Percentiles rank a stretch among this genome's conserved stretches.
These are phyloP conservation scores for Mallotus japonicus DNA, from an alignment of 441 rosid species.

Conservation along the genomic window DNA sequence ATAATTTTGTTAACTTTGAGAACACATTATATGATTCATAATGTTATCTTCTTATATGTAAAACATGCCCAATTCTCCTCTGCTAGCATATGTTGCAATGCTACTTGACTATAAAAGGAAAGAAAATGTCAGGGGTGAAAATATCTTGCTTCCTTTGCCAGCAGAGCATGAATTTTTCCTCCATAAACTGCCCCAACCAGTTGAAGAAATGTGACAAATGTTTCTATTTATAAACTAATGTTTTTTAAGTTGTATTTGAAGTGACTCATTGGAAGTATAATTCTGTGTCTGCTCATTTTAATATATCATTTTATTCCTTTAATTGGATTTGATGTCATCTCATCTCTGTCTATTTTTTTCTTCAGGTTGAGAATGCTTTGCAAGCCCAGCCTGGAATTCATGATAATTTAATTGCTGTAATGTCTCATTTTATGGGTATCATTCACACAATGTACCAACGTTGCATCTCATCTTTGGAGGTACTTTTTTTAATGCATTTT, in stretches of 20 bases:
- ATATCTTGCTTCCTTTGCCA: background rate
- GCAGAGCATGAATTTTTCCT: background rate
- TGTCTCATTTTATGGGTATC: slow-evolving; percentile 70
- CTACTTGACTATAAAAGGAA: background rate
- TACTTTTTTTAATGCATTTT: slow-evolving; percentile 24
- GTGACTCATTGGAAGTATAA: background rate
- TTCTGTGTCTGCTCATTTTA: background rate
- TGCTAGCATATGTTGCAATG: no score
- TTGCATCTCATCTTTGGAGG: slow-evolving; percentile 87
- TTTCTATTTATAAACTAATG: background rate
- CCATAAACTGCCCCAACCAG: background rate
- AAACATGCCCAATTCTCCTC: background rate
- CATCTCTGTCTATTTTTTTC: slow-evolving; percentile 18
- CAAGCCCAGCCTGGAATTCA: slow-evolving; percentile 58
- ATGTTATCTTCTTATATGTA: no score
- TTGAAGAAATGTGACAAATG: background rate
- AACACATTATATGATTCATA: no score
- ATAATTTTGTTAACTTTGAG: background rate
- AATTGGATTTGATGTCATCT: background rate
- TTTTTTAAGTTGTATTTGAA: background rate
- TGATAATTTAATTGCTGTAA: slow-evolving; percentile 48
- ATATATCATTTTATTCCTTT: background rate
- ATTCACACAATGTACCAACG: slow-evolving; percentile 85
- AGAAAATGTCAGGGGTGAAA: background rate
- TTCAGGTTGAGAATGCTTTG: slow-evolving; percentile 80